Conservation (phyloP, 106 monocot species). For the Dendrobium officinale region DNA sequence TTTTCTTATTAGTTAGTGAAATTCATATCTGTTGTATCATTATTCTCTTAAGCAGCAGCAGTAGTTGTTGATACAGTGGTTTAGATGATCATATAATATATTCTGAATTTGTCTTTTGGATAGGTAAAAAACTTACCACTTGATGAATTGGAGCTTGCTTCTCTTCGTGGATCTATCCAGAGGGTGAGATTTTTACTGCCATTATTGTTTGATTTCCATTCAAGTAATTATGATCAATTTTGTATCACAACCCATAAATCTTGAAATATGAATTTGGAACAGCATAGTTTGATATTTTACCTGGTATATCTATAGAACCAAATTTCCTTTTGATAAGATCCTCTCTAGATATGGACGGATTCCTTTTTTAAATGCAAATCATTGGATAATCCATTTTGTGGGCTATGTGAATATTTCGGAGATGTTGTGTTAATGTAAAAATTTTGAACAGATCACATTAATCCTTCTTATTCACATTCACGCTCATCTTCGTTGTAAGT, state of each 20-base stretch:
- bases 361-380: neutral
- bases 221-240: neutral
- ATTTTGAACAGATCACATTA: too few relatives aligned
- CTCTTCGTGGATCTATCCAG: slow-evolving; percentile 88
- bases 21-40: slow-evolving; percentile 1
- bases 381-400: neutral
- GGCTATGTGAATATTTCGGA: neutral
- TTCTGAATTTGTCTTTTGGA: slow-evolving; percentile 15
- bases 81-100: slow-evolving; percentile 2
- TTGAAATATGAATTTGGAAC: neutral
- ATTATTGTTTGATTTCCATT: neutral
- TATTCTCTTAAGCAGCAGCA: neutral
- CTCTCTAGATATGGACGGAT: too few relatives aligned
- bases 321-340: too few relatives aligned
- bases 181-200: slow-evolving; percentile 31
- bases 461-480: neutral
- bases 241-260: neutral
- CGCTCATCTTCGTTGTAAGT: neutral
- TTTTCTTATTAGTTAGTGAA: neutral
- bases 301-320: too few relatives aligned
- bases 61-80: neutral
- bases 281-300: too few relatives aligned
- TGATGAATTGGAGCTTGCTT: slow-evolving; percentile 98
- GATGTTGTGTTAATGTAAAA: neutral
- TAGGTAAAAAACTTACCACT: slow-evolving; percentile 88